These are phyloP conservation scores for Penicillium manginii DNA, from an alignment of 495 filamentous ascomycete genomes.

Conservation along the genomic window DNA sequence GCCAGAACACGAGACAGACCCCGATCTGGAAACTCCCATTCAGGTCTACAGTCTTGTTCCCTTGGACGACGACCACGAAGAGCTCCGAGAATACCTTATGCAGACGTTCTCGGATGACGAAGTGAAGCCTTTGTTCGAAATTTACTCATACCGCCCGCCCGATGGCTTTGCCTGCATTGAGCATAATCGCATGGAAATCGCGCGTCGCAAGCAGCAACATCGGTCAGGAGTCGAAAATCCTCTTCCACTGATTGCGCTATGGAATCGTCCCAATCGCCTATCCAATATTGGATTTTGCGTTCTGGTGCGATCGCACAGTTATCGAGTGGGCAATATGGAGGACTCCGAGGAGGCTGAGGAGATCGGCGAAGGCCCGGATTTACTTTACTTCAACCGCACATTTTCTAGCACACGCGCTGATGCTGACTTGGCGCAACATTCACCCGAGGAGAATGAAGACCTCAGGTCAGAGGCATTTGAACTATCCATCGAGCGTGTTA, in stretches of 20 bases:
- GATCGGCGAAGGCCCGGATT: conserved; percentile 18
- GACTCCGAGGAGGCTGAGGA: background rate
- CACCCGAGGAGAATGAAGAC: background rate
- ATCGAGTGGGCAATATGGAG: conserved; percentile 17
- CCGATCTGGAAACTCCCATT: conserved; percentile 4
- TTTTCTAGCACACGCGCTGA: conserved; percentile 14
- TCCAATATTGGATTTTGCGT: conserved; percentile 14
- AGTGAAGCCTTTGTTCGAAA: conserved; percentile 22
- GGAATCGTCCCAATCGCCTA: background rate
- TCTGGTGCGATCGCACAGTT: conserved; percentile 22
- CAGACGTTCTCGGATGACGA: conserved; percentile 12
- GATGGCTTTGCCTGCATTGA: conserved; percentile 29
- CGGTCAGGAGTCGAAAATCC: conserved; percentile 13
- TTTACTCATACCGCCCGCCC: conserved; percentile 25
- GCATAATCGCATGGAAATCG: conserved; percentile 28
- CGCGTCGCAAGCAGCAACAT: conserved; percentile 27
- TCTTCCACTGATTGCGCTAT: conserved; percentile 18
- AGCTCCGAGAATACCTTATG: conserved; percentile 23
- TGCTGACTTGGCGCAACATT: conserved; percentile 4
- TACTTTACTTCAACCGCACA: conserved; percentile 21
- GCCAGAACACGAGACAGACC: conserved; percentile 12
- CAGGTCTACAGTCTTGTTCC: conserved; percentile 32
- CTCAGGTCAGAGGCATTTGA: conserved; percentile 12
- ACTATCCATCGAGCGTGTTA: conserved; percentile 13
- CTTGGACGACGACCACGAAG: conserved; percentile 26